phyloP scores from a whole-genome alignment of 106 monocot species.

The Allium cepa region DNA sequence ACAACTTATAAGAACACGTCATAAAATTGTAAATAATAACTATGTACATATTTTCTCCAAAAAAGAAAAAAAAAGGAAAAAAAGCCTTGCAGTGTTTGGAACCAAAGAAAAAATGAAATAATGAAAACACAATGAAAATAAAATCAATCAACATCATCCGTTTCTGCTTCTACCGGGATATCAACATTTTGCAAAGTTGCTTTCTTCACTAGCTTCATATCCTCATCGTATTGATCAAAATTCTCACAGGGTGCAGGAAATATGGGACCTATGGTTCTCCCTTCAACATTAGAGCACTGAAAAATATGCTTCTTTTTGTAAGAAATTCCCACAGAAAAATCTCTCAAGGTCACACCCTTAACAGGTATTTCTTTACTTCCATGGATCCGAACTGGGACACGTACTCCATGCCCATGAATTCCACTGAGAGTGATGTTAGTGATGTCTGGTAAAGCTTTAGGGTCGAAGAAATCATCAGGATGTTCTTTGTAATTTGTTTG shows the following conservation, averaged over 20 bases:
- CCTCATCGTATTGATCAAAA: conserved; percentile 43
- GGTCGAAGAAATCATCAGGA: conserved; percentile 49
- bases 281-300: conserved; percentile 49
- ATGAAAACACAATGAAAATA: neutral
- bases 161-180: neutral
- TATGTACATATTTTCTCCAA: too few relatives aligned
- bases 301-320: conserved; percentile 63
- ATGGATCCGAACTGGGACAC: conserved; percentile 49
- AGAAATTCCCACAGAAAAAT: conserved; percentile 43
- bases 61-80: too few relatives aligned
- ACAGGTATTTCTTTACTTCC: conserved; percentile 57
- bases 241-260: conserved; percentile 58
- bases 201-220: conserved; percentile 25
- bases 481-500: conserved; percentile 77
- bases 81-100: too few relatives aligned
- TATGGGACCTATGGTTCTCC: conserved; percentile 41
- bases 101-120: too few relatives aligned
- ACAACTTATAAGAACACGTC: too few relatives aligned
- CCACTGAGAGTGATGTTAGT: conserved; percentile 22
- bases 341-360: conserved; percentile 31
- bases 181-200: conserved; percentile 11
- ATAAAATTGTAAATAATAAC: too few relatives aligned
- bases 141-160: conserved; percentile 30
- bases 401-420: conserved; percentile 36
- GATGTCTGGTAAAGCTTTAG: conserved; percentile 34